Base-by-base conservation (phyloP, 768 basidiomycete genomes). In the Rhodocollybia butyracea region DNA sequence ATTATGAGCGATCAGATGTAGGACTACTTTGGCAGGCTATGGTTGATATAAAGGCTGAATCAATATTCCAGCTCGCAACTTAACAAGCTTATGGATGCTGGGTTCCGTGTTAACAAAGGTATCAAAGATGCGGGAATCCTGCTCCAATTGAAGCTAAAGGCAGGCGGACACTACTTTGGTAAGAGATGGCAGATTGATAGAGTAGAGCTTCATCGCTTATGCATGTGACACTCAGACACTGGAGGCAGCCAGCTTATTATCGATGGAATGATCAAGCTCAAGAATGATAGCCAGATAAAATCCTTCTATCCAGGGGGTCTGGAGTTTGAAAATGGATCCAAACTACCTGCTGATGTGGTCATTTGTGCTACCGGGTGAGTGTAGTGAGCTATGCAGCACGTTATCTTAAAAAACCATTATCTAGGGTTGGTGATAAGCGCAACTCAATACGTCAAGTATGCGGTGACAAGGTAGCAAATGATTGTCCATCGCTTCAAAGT, bases 91-190 rank as follows among this genome's bases (percentile, higher is more conserved):
- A 63, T 69, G 40, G 68, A 68, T 42, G 70, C 68, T 3, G 82
- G 83, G 13, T 85, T 83, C 69, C 76, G 70, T 56, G 61, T 70
- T 10, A 74, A 71, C 31, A 58, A 68, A 19, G 81, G 82, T 15
- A 63, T 64, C 5, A 73, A 80, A 13, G 77, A 65, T 32, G 65
- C 74, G 0, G 81, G 81, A 1, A 68, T 75, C 53, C 34, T 73
- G 6, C 59, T 72, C 40, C 65, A 76, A 34, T 73, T 43, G 24
- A 41, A 67, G 52, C 63, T 60, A 5, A 73, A 73, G 32, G 75
- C 61, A 0, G 81, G 81, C 12, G 81, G 83, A 15, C 83, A 80
- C 63, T 85, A 85, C 63, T 66, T 84, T 4, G 83, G 83, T 77
- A 52, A 46, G 36, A 26, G 48, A 38, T 17, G 11, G 22, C 10